Base-by-base conservation (phyloP, 805 yeast genomes). In the Ascoidea asiatica region DNA sequence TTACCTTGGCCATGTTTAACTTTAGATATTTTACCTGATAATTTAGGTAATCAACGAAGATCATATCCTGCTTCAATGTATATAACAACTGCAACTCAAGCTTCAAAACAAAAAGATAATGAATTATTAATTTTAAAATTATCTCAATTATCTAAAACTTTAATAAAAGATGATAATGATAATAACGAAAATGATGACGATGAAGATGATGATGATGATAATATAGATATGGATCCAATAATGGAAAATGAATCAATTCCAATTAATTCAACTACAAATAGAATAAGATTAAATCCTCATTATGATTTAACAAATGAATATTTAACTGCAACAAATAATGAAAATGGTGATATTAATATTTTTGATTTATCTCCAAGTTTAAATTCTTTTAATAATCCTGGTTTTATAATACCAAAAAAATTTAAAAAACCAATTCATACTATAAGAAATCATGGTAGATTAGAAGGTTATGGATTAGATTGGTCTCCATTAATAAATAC, bases 1-100 rank as follows among this genome's bases (percentile, higher is more conserved):
- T 67, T 90, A 62, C 94, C 95, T 55, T 92, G 97, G 97, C 97
- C 98, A 11, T 88, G 97, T 65, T 66, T 92, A 58, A 87, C 97
- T 3, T 69, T 92, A 48, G 97, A 90, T 57, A 66, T 92, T 19
- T 65, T 92, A 44, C 95, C 95, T 5, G 98, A 92, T 59, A 67
- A 69, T 43, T 68, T 85, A 48, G 98, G 98, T 8, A 68, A 74
- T 43, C 97, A 88, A 62, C 81, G 98, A 67, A 76, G 95, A 64
- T 72, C 73, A 39, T 92, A 78, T 56, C 98, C 98, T 4, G 95
- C 94, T 38, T 72, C 92, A 1, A 67, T 88, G 56, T 84, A 85
- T 57, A 62, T 89, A 46, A 78, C 94, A 11, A 84, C 97, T 2
- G 97, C 96, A 4, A 87, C 97, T 0, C 98, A 92, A 64, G 97